Conservation (phyloP, 2,329 filamentous ascomycete species). For the Epichloe sp. region DNA sequence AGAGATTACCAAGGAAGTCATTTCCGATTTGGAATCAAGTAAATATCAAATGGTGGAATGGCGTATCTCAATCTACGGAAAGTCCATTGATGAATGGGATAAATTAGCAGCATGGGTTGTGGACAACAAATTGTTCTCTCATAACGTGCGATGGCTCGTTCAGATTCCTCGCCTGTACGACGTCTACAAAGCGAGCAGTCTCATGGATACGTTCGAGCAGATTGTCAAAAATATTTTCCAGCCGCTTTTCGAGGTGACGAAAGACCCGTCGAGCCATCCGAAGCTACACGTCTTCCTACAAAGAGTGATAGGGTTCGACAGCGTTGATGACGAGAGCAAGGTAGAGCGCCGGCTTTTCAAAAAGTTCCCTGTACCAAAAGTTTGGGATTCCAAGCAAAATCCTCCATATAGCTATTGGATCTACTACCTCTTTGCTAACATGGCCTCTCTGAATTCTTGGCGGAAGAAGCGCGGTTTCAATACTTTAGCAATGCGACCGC, state of each 20-base stretch:
- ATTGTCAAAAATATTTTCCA: conserved; percentile 85
- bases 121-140: conserved; percentile 95
- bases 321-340: conserved; percentile 97
- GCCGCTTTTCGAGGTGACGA: conserved; percentile 87
- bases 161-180: conserved; percentile 91
- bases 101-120: conserved; percentile 95
- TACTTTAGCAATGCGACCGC: conserved; percentile 82
- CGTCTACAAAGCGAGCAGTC: conserved; percentile 78
- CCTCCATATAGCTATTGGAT: conserved; percentile 99
- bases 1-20: conserved; percentile 96
- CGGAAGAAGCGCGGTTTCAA: conserved; percentile 87
- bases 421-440: conserved; percentile 92
- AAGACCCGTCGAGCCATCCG: conserved; percentile 71
- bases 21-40: conserved; percentile 91
- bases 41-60: conserved; percentile 99
- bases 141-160: conserved; percentile 94
- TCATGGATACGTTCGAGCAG: conserved; percentile 84
- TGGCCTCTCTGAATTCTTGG: conserved; percentile 83
- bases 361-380: conserved; percentile 83
- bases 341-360: conserved; percentile 84
- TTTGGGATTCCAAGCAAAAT: conserved; percentile 87
- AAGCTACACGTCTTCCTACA: conserved; percentile 93
- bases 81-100: conserved; percentile 89
- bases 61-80: conserved; percentile 95
- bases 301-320: conserved; percentile 91